phyloP scores from a whole-genome alignment of 768 basidiomycete genomes.

The Rhodotorula paludigena region DNA sequence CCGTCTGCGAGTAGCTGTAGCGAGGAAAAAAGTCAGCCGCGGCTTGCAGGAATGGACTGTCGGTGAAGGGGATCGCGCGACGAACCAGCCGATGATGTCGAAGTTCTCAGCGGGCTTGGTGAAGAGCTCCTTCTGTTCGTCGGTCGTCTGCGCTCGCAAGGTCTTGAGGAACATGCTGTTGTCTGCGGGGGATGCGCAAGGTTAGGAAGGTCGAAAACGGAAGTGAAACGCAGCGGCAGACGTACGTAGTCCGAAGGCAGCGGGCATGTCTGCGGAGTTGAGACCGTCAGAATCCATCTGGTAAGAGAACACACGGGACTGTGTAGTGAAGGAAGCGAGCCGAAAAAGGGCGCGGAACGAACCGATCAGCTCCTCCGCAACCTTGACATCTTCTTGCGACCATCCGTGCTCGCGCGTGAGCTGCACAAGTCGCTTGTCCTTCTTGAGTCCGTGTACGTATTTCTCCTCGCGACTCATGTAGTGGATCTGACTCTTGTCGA shows the following conservation, averaged over 20 bases:
- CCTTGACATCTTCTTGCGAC: conserved; percentile 34
- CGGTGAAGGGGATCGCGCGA: background rate
- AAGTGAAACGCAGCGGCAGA: too few relatives aligned
- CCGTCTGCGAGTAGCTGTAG: conserved; percentile 40
- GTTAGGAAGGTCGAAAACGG: background rate
- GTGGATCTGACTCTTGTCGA: conserved; percentile 42
- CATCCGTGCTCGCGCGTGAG: conserved; percentile 39
- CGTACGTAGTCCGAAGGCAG: conserved; percentile 34
- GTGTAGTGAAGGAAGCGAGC: conserved; percentile 9
- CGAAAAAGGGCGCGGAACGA: too few relatives aligned
- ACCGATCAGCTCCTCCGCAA: conserved; percentile 39
- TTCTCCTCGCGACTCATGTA: conserved; percentile 42
- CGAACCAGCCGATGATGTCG: conserved; percentile 38
- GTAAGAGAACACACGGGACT: conserved; percentile 16
- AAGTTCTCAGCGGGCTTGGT: conserved; percentile 40
- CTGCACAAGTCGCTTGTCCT: conserved; percentile 43
- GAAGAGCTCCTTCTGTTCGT: conserved; percentile 44
- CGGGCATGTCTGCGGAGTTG: conserved; percentile 36
- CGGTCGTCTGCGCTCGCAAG: conserved; percentile 38
- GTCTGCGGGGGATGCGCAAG: background rate
- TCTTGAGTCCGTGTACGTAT: conserved; percentile 40
- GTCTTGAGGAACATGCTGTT: conserved; percentile 28
- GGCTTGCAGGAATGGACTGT: conserved; percentile 1
- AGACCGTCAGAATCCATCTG: too few relatives aligned
- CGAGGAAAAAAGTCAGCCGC: background rate